Conservation (phyloP, 2,329 filamentous ascomycete species). For the Hypoxylon sp. region DNA sequence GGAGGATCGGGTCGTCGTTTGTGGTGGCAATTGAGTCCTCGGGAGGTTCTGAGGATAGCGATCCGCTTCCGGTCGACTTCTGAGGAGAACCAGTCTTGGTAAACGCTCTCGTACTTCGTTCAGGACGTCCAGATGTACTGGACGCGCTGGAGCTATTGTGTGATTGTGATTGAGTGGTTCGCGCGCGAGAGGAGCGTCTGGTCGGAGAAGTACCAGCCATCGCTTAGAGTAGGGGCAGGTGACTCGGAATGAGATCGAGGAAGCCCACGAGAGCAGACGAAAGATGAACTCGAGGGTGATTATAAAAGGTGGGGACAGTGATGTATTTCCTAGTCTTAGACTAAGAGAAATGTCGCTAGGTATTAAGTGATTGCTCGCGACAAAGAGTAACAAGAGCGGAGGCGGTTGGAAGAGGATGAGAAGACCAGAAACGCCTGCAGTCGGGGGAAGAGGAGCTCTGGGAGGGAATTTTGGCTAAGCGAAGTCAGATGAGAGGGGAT, state of each 20-base stretch:
- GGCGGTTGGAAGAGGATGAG: conserved; percentile 49
- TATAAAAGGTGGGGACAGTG: conserved; percentile 26
- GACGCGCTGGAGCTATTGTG: conserved; percentile 83
- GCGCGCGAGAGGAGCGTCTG: conserved; percentile 92
- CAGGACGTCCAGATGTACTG: conserved; percentile 79
- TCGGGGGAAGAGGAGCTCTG: conserved; percentile 46
- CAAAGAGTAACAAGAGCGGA: conserved; percentile 51
- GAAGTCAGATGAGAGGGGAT: conserved; percentile 49
- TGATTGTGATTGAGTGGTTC: conserved; percentile 79
- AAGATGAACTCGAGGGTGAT: conserved; percentile 22
- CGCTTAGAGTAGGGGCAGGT: conserved; percentile 40
- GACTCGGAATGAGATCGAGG: conserved; percentile 37
- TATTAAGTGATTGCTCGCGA: conserved; percentile 58
- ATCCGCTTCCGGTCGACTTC: conserved; percentile 80
- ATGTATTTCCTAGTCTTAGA: conserved; percentile 19
- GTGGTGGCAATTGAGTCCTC: conserved; percentile 67
- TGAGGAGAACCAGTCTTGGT: conserved; percentile 78
- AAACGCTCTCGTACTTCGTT: conserved; percentile 78
- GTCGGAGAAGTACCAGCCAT: conserved; percentile 70
- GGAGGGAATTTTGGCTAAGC: conserved; percentile 47
- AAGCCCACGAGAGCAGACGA: conserved; percentile 31
- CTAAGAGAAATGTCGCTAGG: conserved; percentile 15
- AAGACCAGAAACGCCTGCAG: conserved; percentile 45
- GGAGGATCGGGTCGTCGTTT: conserved; percentile 73
- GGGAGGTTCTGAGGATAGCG: conserved; percentile 75